Base-by-base conservation (phyloP, 768 basidiomycete genomes). In the Mycena vitilis region DNA sequence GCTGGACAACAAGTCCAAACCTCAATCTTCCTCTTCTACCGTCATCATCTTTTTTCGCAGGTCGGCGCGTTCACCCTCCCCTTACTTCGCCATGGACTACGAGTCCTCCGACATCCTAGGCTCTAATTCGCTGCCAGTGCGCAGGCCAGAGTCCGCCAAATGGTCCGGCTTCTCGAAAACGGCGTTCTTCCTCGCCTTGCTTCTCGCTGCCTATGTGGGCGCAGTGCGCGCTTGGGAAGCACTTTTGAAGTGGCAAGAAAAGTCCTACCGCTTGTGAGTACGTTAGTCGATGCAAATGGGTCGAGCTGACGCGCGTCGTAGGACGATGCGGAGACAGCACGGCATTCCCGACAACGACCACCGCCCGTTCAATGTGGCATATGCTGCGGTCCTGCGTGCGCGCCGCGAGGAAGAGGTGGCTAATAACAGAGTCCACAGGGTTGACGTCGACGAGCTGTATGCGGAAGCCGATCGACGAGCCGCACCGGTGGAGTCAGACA, bases 341-440 rank as follows among this genome's bases (percentile, higher is more conserved):
- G 94, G 94, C 53, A 95, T 95, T 67, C 94, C 94, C 20, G 94
- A 95, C 82, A 84, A 83, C 65, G 94, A 95, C 82, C 84, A 88
- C 70, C 85, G 94, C 38, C 92, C 94, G 15, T 95, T 95, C 84
- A 92, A 91, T 77, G 91, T 95, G 70, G 94, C 94, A n/a, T 93
- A 92, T 78, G 87, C 92, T 71, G 92, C 91, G 65, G 90, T 88
- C 45, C 80, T 84, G 68, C 84, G 84, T 62, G 81, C 85, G 53
- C 85, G 87, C 69, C 83, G 87, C 73, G 87, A 91, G 73, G 81
- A 86, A 72, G 84, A 83, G 60, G 80, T 81, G 56, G 77, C 81
- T 77, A 71, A 78, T 75, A 75, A 81, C 79, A 76, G 76, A 73
- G 73, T 68, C 62, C 52, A 76, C 66, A 65, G 73, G 69, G 73